Conservation (phyloP, 1,284 basidiomycete genomes). For the Ceratobasidium sp. region DNA sequence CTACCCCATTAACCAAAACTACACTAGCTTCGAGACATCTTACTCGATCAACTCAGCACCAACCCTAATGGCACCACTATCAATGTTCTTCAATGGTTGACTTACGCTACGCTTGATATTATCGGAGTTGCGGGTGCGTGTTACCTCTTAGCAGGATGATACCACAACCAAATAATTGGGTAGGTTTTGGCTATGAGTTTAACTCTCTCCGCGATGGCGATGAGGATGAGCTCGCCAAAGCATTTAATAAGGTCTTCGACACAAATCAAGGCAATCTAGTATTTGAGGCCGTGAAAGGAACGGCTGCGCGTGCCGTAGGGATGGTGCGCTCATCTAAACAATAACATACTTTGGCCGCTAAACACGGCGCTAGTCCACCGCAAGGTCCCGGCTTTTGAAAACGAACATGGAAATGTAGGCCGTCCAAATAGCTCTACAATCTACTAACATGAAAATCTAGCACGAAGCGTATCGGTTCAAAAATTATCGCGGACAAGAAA, state of each 20-base stretch:
- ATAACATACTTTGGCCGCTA: no score
- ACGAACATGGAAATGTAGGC: slow-evolving; percentile 5
- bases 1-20: neutral
- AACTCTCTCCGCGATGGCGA: slow-evolving; percentile 52
- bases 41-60: slow-evolving; percentile 30
- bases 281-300: neutral
- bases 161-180: neutral
- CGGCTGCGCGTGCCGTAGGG: neutral
- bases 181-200: slow-evolving; percentile 61
- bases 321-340: slow-evolving; percentile 50
- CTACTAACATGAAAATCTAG: neutral
- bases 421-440: no score
- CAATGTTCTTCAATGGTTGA: slow-evolving; percentile 59
- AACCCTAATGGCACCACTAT: slow-evolving; percentile 48
- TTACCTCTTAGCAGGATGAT: slow-evolving; percentile 55
- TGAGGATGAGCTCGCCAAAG: slow-evolving; percentile 53
- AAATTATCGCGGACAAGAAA: slow-evolving; percentile 59
- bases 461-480: slow-evolving; percentile 52
- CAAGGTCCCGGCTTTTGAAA: slow-evolving; percentile 41
- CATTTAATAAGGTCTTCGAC: slow-evolving; percentile 53
- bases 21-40: slow-evolving; percentile 47
- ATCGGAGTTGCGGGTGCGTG: slow-evolving; percentile 60
- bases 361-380: slow-evolving; percentile 49
- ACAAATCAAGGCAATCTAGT: neutral
- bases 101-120: slow-evolving; percentile 60